Evolutionary conservation across 352 stramenopile species (phyloP).

Genomic region (Phytopythium ostracodes): DNA sequence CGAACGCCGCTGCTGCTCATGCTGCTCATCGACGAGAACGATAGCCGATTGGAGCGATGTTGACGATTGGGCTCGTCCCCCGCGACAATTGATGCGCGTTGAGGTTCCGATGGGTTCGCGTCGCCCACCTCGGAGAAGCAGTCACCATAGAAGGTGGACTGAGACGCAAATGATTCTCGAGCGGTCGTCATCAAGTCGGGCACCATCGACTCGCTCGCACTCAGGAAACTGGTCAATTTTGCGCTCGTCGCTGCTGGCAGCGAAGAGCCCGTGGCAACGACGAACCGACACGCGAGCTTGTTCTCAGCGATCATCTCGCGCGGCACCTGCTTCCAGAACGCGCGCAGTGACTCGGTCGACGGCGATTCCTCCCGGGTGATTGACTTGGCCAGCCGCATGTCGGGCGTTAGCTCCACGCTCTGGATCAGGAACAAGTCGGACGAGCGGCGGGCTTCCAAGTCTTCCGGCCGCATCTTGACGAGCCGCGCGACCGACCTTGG

Average conservation of each 20-base stretch:
- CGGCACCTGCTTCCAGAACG: slow-evolving; percentile 59
- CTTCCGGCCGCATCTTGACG: slow-evolving; percentile 22
- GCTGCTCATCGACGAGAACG: background rate
- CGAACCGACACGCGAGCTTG: slow-evolving; percentile 66
- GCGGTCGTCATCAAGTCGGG: background rate
- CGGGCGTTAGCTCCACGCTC: slow-evolving; percentile 40
- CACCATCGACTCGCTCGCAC: background rate
- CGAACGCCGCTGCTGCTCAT: background rate
- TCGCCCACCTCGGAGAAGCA: slow-evolving; percentile 4
- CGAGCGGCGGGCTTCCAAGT: slow-evolving; percentile 30
- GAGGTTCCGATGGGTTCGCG: background rate
- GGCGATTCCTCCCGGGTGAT: slow-evolving; percentile 10
- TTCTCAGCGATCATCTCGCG: slow-evolving; percentile 51
- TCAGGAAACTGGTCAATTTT: slow-evolving; percentile 8
- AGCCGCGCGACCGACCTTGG: slow-evolving; percentile 25
- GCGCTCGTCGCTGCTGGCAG: background rate
- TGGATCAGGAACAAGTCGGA: slow-evolving; percentile 55
- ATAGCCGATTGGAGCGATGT: background rate
- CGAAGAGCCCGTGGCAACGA: background rate
- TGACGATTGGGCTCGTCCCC: background rate
- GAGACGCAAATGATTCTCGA: slow-evolving; percentile 1
- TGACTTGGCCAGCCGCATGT: slow-evolving; percentile 31
- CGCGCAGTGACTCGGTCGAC: slow-evolving; percentile 27
- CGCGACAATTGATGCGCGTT: background rate
- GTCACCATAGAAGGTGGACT: slow-evolving; percentile 5